These are phyloP conservation scores for Camellia sinensis DNA, from an alignment of 148 eudicot species.

Conservation along the genomic window DNA sequence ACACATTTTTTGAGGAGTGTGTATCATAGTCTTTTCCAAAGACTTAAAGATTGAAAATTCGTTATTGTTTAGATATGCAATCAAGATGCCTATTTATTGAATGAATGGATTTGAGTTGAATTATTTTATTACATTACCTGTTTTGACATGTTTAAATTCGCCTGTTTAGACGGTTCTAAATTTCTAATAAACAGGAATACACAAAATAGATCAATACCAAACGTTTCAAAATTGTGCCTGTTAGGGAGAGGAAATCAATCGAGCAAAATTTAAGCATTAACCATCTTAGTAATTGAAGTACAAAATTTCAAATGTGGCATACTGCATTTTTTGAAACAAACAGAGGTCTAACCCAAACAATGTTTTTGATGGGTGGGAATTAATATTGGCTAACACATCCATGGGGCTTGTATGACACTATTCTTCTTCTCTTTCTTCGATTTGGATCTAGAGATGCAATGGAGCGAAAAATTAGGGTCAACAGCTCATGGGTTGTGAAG, in stretches of 20 bases:
- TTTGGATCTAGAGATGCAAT: neutral
- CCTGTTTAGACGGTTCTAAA: too few relatives aligned
- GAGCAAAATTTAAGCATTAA: constrained; percentile 8
- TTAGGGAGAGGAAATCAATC: neutral
- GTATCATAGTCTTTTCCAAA: too few relatives aligned
- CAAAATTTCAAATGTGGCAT: neutral
- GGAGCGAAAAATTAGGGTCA: neutral
- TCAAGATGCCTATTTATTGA: too few relatives aligned
- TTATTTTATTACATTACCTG: too few relatives aligned
- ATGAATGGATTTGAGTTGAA: too few relatives aligned
- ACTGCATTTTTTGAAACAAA: neutral
- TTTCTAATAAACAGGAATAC: too few relatives aligned
- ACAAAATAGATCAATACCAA: neutral
- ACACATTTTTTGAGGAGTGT: too few relatives aligned
- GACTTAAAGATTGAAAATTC: too few relatives aligned
- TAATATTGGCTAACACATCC: constrained; percentile 2
- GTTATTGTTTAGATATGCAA: too few relatives aligned
- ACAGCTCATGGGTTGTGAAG: constrained; percentile 34
- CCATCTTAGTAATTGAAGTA: neutral
- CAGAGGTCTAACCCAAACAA: neutral
- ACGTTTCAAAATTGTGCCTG: neutral
- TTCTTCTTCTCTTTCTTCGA: neutral
- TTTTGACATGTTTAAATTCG: too few relatives aligned
- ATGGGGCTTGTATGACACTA: neutral
- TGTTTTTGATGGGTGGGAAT: neutral